Evolutionary conservation across 148 eudicot species (phyloP).

Genomic region (Dysphania ambrosioides): DNA sequence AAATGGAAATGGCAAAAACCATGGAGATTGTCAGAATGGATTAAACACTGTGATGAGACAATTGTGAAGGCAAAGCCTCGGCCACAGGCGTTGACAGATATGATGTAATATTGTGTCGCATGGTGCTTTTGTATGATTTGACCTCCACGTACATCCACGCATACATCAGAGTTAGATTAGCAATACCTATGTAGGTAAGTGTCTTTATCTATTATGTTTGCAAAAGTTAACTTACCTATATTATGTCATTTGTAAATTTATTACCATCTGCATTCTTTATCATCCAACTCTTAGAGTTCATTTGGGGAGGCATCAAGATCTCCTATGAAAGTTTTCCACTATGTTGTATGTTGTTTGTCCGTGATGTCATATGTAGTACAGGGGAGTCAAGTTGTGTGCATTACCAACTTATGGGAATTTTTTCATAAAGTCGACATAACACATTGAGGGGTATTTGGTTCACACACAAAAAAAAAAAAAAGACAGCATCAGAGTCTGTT

Average conservation of each 20-base stretch:
- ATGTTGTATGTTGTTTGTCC: not conserved
- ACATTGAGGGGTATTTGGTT: not conserved
- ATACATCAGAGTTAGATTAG: constrained; percentile 29
- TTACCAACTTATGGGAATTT: not conserved
- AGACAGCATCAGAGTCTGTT: too few relatives aligned
- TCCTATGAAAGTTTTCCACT: too few relatives aligned
- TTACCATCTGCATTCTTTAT: too few relatives aligned
- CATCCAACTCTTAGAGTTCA: too few relatives aligned
- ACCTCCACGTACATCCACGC: constrained; percentile 39
- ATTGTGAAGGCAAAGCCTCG: constrained; percentile 77
- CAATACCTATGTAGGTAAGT: constrained; percentile 46
- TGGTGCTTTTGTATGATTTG: constrained; percentile 31
- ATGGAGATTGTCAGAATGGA: constrained; percentile 95
- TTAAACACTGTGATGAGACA: constrained; percentile 95
- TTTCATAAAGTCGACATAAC: not conserved
- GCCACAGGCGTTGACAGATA: constrained; percentile 62
- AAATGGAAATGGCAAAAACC: constrained; percentile 99
- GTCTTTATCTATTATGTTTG: not conserved
- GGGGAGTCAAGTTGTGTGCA: not conserved
- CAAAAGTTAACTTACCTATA: not conserved
- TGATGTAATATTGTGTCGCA: constrained; percentile 34
- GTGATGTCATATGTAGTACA: not conserved
- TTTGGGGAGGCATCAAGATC: too few relatives aligned
- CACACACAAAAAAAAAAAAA: not conserved
- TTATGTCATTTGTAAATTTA: not conserved